A percentile compares a stretch with the other conserved stretches of the same genome.
Evolutionary conservation across 129 eudicot species (phyloP).

Genomic region (Saposhnikovia divaricata): DNA sequence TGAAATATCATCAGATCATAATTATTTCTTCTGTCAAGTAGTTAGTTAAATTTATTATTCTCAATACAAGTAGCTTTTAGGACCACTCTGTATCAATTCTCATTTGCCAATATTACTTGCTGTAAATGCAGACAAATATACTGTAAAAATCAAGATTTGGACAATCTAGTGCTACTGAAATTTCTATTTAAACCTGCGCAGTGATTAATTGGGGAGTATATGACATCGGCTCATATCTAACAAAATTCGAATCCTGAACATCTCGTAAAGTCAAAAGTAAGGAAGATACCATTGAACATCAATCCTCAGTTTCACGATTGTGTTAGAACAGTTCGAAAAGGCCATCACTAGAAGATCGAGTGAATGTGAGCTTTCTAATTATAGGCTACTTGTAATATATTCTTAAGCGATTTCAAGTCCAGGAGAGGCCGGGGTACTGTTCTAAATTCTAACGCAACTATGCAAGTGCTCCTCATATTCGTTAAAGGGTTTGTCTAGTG

Average conservation of each 20-base stretch:
- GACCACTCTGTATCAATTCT: background rate
- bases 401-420: background rate
- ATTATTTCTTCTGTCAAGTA: background rate
- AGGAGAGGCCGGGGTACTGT: background rate
- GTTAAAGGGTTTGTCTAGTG: no score
- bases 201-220: background rate
- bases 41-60: background rate
- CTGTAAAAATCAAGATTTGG: background rate
- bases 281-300: no score
- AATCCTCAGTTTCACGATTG: background rate
- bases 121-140: background rate
- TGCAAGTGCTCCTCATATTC: constrained; percentile 1
- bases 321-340: background rate
- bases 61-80: background rate
- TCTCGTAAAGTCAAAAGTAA: no score
- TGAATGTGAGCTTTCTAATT: background rate
- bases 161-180: background rate
- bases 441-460: background rate
- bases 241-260: no score
- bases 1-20: constrained; percentile 1
- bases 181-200: background rate
- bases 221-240: no score
- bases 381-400: background rate
- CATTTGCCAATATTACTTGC: background rate
- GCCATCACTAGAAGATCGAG: background rate